Evolutionary conservation across 352 stramenopile species (phyloP), one percentile per base, ranked within the genome.

Genomic region (Halophytophthora polymorphica): DNA sequence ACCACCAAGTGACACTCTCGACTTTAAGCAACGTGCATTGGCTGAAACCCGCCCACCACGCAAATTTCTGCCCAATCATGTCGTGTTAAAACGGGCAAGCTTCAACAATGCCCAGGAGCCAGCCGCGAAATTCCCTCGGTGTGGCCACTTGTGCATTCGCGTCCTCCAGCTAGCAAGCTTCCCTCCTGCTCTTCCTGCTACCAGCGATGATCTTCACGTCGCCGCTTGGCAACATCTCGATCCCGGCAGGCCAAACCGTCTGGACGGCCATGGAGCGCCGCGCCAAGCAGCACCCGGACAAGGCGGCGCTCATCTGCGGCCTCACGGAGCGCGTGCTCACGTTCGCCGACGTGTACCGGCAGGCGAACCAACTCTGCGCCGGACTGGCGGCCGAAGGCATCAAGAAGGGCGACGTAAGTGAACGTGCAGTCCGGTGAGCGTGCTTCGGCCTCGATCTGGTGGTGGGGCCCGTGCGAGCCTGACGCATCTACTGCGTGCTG

Each of bases 131-230:
- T n/a, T n/a, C n/a, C n/a, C n/a, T n/a, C n/a, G n/a, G n/a, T n/a
- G n/a, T n/a, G n/a, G 88, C 35, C 86, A 97, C 62, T 53, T 96
- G 2, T 68, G 71, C n/a, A 82, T 88, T 45, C 79, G 86, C 34
- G 79, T 78, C 19, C 90, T 86, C 11, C 88, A 96, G 61, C 75
- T 96, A 96, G 61, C 75, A 95, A 10, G 8, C 8, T 83, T 31
- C 25, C 8, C 8, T 8, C 25, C 25, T 8, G 25, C 25, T 31
- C 25, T 31, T 8, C 25, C 8, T 31, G 25, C 25, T 10, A 31
- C 4, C 15, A 45, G 19, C 25, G 3, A 70, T 56, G 55, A 60
- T 70, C 47, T 74, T 56, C 52, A 58, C 47, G 35, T 71, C 65
- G n/a, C 61, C 59, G 14, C 53, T 61, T 35, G 33, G n/a, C 5